Evolutionary conservation across 1,284 basidiomycete species (phyloP).

Genomic region (Cryptococcus sp.): DNA sequence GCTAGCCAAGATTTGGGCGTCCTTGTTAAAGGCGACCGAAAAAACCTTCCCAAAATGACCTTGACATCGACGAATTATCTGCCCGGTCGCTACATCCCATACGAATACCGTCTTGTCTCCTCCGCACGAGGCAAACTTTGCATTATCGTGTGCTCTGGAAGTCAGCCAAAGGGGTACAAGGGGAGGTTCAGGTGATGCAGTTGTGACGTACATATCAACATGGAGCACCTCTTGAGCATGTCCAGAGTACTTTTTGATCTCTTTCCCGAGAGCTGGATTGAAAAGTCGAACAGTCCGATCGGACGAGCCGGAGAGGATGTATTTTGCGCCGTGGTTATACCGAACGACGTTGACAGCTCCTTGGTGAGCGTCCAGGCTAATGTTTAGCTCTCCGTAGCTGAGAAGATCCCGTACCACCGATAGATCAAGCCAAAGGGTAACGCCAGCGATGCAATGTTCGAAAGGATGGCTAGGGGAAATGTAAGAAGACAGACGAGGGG

Average conservation of each 20-base stretch:
- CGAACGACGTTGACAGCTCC: constrained; percentile 76
- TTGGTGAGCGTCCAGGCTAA: constrained; percentile 54
- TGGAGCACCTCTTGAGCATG: constrained; percentile 94
- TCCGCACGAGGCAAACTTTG: constrained; percentile 86
- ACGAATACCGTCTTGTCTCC: constrained; percentile 87
- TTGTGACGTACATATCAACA: constrained; percentile 64
- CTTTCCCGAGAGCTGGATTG: constrained; percentile 76
- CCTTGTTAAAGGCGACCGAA: constrained; percentile 72
- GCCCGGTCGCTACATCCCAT: constrained; percentile 90
- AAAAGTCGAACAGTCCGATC: constrained; percentile 85
- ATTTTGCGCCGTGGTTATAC: constrained; percentile 80
- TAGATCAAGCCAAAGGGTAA: neutral
- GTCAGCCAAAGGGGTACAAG: neutral
- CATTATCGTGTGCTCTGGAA: constrained; percentile 79
- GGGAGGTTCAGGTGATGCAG: neutral
- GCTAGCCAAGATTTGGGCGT: constrained; percentile 76
- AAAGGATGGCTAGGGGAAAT: no score
- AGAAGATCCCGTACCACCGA: neutral
- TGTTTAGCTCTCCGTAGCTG: neutral
- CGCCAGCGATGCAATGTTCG: no score
- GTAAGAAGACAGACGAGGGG: no score
- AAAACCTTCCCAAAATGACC: constrained; percentile 90
- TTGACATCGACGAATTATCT: constrained; percentile 69
- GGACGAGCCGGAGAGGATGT: constrained; percentile 83
- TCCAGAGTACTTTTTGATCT: constrained; percentile 82